Conservation (phyloP, 805 yeast species). For the Saccharomyces paradoxus region DNA sequence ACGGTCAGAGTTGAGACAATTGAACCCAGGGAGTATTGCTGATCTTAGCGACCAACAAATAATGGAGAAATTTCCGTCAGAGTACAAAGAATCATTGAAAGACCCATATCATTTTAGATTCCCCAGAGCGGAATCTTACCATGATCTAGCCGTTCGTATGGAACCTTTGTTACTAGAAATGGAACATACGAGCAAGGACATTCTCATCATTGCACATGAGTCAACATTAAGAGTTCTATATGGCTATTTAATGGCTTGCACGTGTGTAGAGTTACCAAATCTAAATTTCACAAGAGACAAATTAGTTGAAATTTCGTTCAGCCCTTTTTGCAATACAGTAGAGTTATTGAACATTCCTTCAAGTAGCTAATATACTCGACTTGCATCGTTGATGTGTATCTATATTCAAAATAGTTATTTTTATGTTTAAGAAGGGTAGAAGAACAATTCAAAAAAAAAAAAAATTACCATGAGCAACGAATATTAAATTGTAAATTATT, state of each 20-base stretch:
- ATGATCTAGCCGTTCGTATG: slow-evolving; percentile 87
- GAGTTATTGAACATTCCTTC: slow-evolving; percentile 13
- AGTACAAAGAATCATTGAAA: slow-evolving; percentile 50
- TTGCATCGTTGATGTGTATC: neutral
- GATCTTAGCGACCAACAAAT: slow-evolving; percentile 57
- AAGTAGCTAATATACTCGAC: neutral
- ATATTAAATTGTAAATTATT: neutral
- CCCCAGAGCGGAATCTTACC: slow-evolving; percentile 90
- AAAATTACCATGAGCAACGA: neutral
- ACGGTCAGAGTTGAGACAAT: slow-evolving; percentile 75
- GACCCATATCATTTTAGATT: slow-evolving; percentile 93
- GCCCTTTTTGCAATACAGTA: slow-evolving; percentile 74
- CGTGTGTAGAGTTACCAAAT: slow-evolving; percentile 77
- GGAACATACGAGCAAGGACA: slow-evolving; percentile 84
- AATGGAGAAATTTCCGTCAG: slow-evolving; percentile 52
- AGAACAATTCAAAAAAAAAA: neutral
- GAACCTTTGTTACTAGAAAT: slow-evolving; percentile 90
- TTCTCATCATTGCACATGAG: slow-evolving; percentile 88
- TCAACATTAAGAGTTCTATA: slow-evolving; percentile 80
- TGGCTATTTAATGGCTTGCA: slow-evolving; percentile 90
- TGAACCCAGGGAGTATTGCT: slow-evolving; percentile 84
- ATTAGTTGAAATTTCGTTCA: slow-evolving; percentile 77
- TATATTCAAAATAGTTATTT: neutral
- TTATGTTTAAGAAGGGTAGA: slow-evolving; percentile 1
- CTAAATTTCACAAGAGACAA: slow-evolving; percentile 73